These are phyloP conservation scores for Epichloe sp. DNA, from an alignment of 2,329 filamentous ascomycete genomes.

Conservation along the genomic window DNA sequence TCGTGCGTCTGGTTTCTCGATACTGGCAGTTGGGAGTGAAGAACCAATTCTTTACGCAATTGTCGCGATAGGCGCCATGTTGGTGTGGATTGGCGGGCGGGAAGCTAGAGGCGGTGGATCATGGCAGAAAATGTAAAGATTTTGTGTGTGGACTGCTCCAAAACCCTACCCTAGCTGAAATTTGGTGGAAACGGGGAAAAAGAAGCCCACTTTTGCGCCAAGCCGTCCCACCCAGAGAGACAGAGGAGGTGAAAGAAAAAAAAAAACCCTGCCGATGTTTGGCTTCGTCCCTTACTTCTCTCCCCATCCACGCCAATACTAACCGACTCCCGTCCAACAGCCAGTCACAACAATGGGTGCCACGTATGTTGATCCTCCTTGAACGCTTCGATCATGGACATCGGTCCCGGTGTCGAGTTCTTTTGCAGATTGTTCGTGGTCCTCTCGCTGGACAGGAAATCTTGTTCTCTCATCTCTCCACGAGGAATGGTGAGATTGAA, in stretches of 20 bases:
- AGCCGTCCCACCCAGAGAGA: not conserved
- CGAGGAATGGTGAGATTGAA: slow-evolving; percentile 13
- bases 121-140: slow-evolving; percentile 21
- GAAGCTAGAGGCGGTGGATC: slow-evolving; percentile 20
- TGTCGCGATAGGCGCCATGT: slow-evolving; percentile 14
- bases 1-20: slow-evolving; percentile 20
- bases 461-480: slow-evolving; percentile 8
- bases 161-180: slow-evolving; percentile 22
- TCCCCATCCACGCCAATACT: slow-evolving; percentile 22
- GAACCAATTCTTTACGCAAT: slow-evolving; percentile 11
- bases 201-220: not conserved
- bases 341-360: slow-evolving; percentile 29
- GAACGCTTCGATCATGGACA: slow-evolving; percentile 19
- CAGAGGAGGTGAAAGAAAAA: slow-evolving; percentile 3
- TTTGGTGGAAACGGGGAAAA: not conserved
- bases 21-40: slow-evolving; percentile 22
- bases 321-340: slow-evolving; percentile 25
- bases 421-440: slow-evolving; percentile 64
- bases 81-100: slow-evolving; percentile 14
- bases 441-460: slow-evolving; percentile 58
- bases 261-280: not conserved
- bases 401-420: slow-evolving; percentile 35
- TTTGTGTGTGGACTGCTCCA: slow-evolving; percentile 12
- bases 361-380: slow-evolving; percentile 40
- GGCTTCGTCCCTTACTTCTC: not conserved